phyloP scores from a whole-genome alignment of 1,284 basidiomycete genomes.

The Ganoderma sp. region DNA sequence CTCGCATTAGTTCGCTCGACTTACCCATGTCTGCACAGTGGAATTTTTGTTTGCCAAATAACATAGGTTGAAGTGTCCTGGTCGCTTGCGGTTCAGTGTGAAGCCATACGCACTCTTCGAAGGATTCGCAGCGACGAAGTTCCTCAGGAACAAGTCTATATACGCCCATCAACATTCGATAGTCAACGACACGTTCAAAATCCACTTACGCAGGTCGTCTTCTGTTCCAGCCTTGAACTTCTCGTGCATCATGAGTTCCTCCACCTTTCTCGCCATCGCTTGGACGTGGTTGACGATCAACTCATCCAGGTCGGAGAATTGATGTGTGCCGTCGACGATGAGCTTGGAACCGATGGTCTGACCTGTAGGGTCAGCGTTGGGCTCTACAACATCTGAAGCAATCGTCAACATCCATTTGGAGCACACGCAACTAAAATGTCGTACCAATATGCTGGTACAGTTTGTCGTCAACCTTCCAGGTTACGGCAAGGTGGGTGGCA shows the following conservation, averaged over 20 bases:
- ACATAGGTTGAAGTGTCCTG: constrained; percentile 93
- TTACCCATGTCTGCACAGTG: constrained; percentile 90
- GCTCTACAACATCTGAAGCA: constrained; percentile 81
- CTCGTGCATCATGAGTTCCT: constrained; percentile 95
- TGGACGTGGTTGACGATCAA: constrained; percentile 97
- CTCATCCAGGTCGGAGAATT: constrained; percentile 96
- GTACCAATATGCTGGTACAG: constrained; percentile 96
- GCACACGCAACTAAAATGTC: not conserved
- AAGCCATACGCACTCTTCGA: constrained; percentile 97
- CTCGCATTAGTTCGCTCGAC: constrained; percentile 38
- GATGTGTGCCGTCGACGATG: constrained; percentile 82
- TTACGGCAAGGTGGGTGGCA: constrained; percentile 92
- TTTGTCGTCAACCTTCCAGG: constrained; percentile 98
- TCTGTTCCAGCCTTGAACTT: constrained; percentile 92
- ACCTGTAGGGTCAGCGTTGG: constrained; percentile 73
- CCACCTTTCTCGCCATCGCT: constrained; percentile 92
- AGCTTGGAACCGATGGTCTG: constrained; percentile 77
- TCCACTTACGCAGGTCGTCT: constrained; percentile 83
- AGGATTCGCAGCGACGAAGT: constrained; percentile 92
- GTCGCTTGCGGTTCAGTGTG: constrained; percentile 86
- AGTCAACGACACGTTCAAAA: not conserved
- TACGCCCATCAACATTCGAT: constrained; percentile 16
- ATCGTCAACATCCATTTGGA: not conserved
- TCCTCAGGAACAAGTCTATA: constrained; percentile 86
- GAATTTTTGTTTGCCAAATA: constrained; percentile 94